Conservation (phyloP, 371 early-diverging fungal genomes). For the Nematocida ausubeli region DNA sequence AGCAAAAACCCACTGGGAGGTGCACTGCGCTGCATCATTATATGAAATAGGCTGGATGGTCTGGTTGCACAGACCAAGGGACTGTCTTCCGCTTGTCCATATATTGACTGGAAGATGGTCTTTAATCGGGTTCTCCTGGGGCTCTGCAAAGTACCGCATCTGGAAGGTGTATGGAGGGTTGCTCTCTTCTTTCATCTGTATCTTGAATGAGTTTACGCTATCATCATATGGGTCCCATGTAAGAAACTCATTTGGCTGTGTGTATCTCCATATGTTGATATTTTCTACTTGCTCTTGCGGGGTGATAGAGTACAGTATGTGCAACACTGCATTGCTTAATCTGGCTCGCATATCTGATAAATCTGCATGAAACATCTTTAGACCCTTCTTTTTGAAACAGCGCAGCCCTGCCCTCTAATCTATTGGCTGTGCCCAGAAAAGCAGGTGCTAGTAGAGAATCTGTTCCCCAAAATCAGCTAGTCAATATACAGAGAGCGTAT, state of each 20-base stretch:
- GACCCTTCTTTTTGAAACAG: neutral
- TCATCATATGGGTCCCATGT: neutral
- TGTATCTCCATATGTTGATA: conserved; percentile 39
- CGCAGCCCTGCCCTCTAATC: too few species aligned
- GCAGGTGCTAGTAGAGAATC: too few species aligned
- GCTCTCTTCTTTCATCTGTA: neutral
- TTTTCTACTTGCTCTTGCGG: conserved; percentile 5
- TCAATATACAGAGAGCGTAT: too few species aligned
- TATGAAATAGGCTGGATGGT: neutral
- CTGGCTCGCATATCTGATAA: neutral
- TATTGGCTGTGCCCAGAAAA: too few species aligned
- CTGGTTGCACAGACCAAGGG: conserved; percentile 16
- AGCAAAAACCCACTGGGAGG: conserved; percentile 1
- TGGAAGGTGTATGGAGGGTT: neutral
- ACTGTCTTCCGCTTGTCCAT: neutral
- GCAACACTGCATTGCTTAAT: neutral
- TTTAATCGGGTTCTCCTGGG: conserved; percentile 4
- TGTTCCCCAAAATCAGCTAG: too few species aligned
- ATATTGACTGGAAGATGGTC: conserved; percentile 8
- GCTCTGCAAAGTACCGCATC: neutral
- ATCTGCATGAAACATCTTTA: neutral
- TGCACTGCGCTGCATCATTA: neutral
- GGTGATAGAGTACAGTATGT: neutral
- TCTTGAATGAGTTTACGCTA: neutral
- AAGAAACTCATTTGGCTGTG: neutral